Percentiles rank a stretch among this genome's conserved stretches.
Evolutionary conservation across 164 flowering plant genomes (phyloP).

Genomic region (Magnolia changhungtana): DNA sequence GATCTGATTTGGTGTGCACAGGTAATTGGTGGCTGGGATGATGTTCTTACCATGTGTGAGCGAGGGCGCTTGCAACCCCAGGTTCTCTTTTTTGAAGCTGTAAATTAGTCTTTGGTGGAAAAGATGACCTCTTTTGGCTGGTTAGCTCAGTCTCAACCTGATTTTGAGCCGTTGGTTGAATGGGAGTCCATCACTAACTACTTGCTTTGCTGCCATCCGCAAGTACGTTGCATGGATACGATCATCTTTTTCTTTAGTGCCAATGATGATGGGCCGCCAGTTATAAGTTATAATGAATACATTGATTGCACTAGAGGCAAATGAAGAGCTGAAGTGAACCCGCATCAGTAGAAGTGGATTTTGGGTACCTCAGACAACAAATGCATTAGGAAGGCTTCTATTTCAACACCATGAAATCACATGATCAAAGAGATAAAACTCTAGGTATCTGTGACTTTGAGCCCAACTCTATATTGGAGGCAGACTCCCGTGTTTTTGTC

Average conservation of each 20-base stretch:
- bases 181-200: conserved; percentile 3
- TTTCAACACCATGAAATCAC: conserved; percentile 11
- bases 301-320: conserved; percentile 4
- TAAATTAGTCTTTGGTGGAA: conserved; percentile 36
- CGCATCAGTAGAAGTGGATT: not conserved
- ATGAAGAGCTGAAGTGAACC: not conserved
- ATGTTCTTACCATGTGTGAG: conserved; percentile 78
- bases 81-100: conserved; percentile 93
- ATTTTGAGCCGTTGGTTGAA: not conserved
- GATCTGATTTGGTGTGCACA: conserved; percentile 22
- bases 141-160: not conserved
- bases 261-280: not conserved
- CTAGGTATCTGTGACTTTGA: not conserved
- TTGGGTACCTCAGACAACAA: not conserved
- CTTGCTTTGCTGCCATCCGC: conserved; percentile 14
- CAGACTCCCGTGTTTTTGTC: not conserved
- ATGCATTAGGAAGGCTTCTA: not conserved
- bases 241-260: not conserved
- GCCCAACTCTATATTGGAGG: conserved; percentile 6
- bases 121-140: not conserved
- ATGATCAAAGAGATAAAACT: not conserved
- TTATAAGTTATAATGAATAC: conserved; percentile 9
- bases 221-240: conserved; percentile 11
- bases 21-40: conserved; percentile 89
- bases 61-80: conserved; percentile 96